A percentile compares a stretch with the other conserved stretches of the same genome.
These are phyloP conservation scores for Beta macrorhiza DNA, from an alignment of 179 eudicot genomes.

Conservation along the genomic window DNA sequence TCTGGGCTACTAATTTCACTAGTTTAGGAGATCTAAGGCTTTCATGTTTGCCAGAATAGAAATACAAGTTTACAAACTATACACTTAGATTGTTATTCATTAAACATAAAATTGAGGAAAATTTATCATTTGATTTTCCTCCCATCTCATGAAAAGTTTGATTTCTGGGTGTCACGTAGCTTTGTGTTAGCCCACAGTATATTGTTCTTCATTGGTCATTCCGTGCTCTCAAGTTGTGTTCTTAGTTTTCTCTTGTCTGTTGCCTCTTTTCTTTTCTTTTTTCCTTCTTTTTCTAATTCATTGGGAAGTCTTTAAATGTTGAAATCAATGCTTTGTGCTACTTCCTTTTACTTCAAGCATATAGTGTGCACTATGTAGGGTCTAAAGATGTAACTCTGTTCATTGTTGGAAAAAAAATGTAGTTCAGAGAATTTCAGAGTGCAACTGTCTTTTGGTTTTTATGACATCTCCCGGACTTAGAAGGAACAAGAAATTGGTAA, in stretches of 20 bases:
- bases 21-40: neutral
- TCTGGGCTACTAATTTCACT: neutral
- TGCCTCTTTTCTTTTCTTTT: neutral
- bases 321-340: neutral
- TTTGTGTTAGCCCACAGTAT: neutral
- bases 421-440: neutral
- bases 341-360: neutral
- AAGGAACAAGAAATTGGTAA: neutral
- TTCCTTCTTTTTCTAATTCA: too few species aligned
- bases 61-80: neutral
- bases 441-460: neutral
- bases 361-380: neutral
- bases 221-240: neutral
- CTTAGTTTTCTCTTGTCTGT: neutral
- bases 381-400: neutral
- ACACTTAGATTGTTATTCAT: neutral
- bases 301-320: neutral
- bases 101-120: neutral
- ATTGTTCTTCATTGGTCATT: neutral
- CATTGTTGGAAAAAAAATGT: too few species aligned
- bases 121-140: neutral
- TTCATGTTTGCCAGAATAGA: neutral
- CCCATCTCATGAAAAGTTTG: neutral
- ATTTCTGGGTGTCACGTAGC: neutral
- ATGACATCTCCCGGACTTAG: neutral